Conservation (phyloP, 192 early-diverging fungal genomes). For the Obelidium mucronatum region DNA sequence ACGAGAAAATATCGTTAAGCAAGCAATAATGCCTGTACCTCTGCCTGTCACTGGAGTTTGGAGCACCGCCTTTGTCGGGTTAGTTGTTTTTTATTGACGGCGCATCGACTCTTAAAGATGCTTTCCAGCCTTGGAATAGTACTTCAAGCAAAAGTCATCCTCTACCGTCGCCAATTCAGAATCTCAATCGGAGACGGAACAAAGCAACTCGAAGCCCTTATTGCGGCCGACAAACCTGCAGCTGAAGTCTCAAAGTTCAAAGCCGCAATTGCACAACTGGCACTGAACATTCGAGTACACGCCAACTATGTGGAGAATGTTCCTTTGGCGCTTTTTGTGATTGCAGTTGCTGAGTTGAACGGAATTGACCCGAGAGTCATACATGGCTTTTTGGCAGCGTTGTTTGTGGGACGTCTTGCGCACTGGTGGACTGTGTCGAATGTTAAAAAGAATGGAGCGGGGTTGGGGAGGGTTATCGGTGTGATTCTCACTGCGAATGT, state of each 20-base stretch:
- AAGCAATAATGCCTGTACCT: not conserved
- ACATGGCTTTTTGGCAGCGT: conserved; percentile 2
- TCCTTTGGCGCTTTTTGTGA: not conserved
- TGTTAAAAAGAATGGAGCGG: not conserved
- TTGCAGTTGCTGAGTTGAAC: conserved; percentile 12
- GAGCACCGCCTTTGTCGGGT: conserved; percentile 10
- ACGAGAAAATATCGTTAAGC: not conserved
- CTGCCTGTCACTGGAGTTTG: conserved; percentile 2
- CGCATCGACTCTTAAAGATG: conserved; percentile 23
- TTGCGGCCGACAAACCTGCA: not conserved
- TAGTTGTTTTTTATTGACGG: too few relatives aligned
- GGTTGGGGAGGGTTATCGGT: not conserved
- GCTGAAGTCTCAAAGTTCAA: conserved; percentile 1
- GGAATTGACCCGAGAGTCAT: not conserved
- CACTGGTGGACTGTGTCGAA: conserved; percentile 1
- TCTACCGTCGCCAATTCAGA: not conserved
- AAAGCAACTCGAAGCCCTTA: not conserved
- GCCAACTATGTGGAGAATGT: conserved; percentile 22
- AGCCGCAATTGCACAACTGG: not conserved
- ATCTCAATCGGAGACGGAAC: conserved; percentile 35
- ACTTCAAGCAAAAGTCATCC: not conserved
- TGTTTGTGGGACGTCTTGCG: conserved; percentile 4
- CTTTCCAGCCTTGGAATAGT: not conserved
- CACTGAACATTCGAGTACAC: conserved; percentile 8
- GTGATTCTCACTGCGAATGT: not conserved